Evolutionary conservation across 345 rosid species (phyloP), one percentile per base, ranked within the genome.

Genomic region (Gossypium arboreum): DNA sequence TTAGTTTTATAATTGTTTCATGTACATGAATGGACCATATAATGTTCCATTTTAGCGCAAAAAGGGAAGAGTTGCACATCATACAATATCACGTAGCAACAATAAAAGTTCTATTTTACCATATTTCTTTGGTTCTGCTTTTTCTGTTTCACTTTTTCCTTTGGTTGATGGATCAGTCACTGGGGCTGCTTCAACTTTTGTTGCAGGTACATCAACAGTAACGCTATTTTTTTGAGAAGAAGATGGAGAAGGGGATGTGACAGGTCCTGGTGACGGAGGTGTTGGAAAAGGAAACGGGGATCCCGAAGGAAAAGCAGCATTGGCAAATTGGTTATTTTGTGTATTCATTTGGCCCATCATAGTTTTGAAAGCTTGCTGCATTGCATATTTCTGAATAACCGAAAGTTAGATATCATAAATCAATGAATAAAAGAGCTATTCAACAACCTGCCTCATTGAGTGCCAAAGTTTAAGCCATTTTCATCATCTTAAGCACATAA

Each of bases 321-420:
- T 83, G 34, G 78, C 75, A 76, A 86, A 91, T 80, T 82, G 93
- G 79, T 85, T 86, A 75, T 85, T 88, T 78, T 88, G 97, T 3
- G 91, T 62, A 71, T 91, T 91, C 95, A 88, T 90, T 85, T 86
- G 90, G 73, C 88, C 88, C 91, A 90, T 91, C 94, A 92, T 81
- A 73, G 91, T 86, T 85, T 91, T 92, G 85, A 91, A 79, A 82
- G 98, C 97, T 82, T 91, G 94, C 81, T 94, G 97, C 98, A 91
- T 88, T 59, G 95, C 98, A 83, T 88, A 88, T 82, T 94, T 90
- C 98, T 94, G 84, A 79, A 48, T 43, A 52, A 75, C 75, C 29
- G 79, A 75, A 75, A 52, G 61, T 45, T 29, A n/a, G 13, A 70
- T 52, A 52, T 52, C 59, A 70, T 52, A 70, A 70, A 70, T 56